These are phyloP conservation scores for Cucumis sativus DNA, from an alignment of 306 rosid genomes.

Conservation along the genomic window Cucumber_9930_V3 NC_026660.2:30434501-30435000, in stretches of 20 bases:
- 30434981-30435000: background rate
- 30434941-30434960: conserved; percentile 66
- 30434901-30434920: conserved; percentile 52
- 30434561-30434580: conserved; percentile 59
- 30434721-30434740: background rate
- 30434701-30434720: conserved; percentile 3
- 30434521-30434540: conserved; percentile 56
- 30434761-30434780: background rate
- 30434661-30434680: conserved; percentile 63
- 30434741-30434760: background rate
- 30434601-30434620: conserved; percentile 81
- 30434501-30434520: conserved; percentile 27
- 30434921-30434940: conserved; percentile 70
- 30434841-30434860: conserved; percentile 77
- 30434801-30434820: conserved; percentile 13
- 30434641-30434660: conserved; percentile 59
- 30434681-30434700: conserved; percentile 55
- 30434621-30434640: conserved; percentile 81
- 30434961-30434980: conserved; percentile 43
- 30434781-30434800: background rate
- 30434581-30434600: conserved; percentile 77
- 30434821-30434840: conserved; percentile 75
- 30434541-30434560: conserved; percentile 76
- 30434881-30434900: conserved; percentile 44
- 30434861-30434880: conserved; percentile 56